phyloP scores from a whole-genome alignment of 257 asterid species.

The Nemophila menziesii region DNA sequence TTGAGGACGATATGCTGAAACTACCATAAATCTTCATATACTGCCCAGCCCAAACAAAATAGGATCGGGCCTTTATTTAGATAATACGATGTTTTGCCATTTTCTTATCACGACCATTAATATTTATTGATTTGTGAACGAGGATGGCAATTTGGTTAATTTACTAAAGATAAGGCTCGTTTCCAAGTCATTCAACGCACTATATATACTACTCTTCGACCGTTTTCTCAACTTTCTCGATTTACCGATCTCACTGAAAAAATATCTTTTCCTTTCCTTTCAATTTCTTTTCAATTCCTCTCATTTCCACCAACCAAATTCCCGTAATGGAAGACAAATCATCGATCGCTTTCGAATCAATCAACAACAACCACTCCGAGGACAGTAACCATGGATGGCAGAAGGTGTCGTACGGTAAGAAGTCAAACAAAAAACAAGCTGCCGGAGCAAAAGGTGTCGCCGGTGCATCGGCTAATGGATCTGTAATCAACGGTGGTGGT shows the following conservation, averaged over 20 bases:
- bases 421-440: constrained; percentile 33
- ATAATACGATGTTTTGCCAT: too few relatives aligned
- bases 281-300: too few relatives aligned
- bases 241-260: constrained; percentile 1
- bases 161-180: too few relatives aligned
- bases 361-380: not conserved
- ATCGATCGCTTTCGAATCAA: constrained; percentile 7
- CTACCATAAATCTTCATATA: too few relatives aligned
- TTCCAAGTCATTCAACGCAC: too few relatives aligned
- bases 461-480: constrained; percentile 26
- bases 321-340: constrained; percentile 17
- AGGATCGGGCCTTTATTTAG: too few relatives aligned
- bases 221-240: not conserved
- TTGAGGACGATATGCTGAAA: too few relatives aligned
- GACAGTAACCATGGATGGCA: constrained; percentile 28
- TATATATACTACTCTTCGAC: too few relatives aligned
- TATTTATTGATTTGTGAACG: too few relatives aligned
- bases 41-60: too few relatives aligned
- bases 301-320: not conserved
- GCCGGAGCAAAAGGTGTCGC: constrained; percentile 14
- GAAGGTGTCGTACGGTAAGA: constrained; percentile 23
- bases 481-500: constrained; percentile 12
- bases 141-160: too few relatives aligned
- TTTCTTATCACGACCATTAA: too few relatives aligned
- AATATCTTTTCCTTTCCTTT: constrained; percentile 1